A percentile compares a stretch with the other conserved stretches of the same genome.
Conservation (phyloP, 768 basidiomycete species). For the Termitomyces sp. region DNA sequence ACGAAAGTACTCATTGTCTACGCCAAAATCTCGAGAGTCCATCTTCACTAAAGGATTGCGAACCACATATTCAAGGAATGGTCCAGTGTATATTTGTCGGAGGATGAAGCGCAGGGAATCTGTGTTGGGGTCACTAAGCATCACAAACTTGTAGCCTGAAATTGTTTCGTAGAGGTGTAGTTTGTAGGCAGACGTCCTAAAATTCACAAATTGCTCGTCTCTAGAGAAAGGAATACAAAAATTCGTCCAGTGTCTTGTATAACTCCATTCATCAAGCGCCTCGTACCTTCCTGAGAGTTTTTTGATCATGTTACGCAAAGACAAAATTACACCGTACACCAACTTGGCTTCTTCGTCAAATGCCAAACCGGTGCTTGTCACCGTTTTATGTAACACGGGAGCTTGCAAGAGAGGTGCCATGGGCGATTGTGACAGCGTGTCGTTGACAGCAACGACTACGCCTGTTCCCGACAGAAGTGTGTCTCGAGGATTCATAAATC, state of each 20-base stretch:
- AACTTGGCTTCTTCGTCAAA: constrained; percentile 98
- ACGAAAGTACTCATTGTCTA: constrained; percentile 92
- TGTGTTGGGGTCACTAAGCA: constrained; percentile 82
- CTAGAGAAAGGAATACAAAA: constrained; percentile 30
- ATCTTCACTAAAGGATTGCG: constrained; percentile 84
- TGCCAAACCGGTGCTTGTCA: constrained; percentile 56
- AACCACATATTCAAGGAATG: constrained; percentile 91
- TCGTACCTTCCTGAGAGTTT: constrained; percentile 83
- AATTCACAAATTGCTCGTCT: constrained; percentile 88
- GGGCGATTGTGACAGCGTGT: constrained; percentile 29
- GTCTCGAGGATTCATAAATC: constrained; percentile 56
- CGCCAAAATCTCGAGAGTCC: constrained; percentile 78
- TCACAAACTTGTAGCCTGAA: constrained; percentile 93
- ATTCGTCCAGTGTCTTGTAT: not conserved
- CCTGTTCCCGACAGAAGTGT: constrained; percentile 63
- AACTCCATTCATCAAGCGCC: not conserved
- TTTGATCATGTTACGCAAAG: constrained; percentile 90
- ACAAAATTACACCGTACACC: constrained; percentile 93
- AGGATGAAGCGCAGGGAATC: constrained; percentile 81
- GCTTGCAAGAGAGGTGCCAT: constrained; percentile 32
- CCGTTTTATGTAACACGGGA: constrained; percentile 23
- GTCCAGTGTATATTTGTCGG: constrained; percentile 88
- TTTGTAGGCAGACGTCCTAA: constrained; percentile 89
- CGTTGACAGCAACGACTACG: constrained; percentile 59
- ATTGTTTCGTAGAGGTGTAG: constrained; percentile 89